Evolutionary conservation across 2,329 filamentous ascomycete species (phyloP).

Genomic region (Fonsecaea pugnacius): DNA sequence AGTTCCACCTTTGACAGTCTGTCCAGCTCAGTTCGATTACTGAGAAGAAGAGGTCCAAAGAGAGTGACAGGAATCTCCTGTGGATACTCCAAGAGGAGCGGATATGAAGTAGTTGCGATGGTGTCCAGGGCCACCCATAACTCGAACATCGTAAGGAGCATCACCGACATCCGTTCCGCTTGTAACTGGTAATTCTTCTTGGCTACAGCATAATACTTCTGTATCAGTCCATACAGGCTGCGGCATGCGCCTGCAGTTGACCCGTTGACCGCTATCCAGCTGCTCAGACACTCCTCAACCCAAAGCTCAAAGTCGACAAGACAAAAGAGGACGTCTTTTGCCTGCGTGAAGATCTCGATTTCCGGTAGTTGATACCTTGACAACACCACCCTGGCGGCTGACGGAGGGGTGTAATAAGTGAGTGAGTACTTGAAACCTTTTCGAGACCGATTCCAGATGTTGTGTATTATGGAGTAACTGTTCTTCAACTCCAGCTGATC

Average conservation of each 20-base stretch:
- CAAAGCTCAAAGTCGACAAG: constrained; percentile 56
- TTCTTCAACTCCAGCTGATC: constrained; percentile 9
- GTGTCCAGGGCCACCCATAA: constrained; percentile 64
- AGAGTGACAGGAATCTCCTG: constrained; percentile 49
- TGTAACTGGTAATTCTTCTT: constrained; percentile 44
- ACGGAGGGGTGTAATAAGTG: constrained; percentile 7
- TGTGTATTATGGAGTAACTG: constrained; percentile 1
- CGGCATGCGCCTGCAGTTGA: constrained; percentile 39
- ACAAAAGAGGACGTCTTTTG: constrained; percentile 33
- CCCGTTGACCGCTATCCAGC: constrained; percentile 46
- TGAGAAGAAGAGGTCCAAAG: constrained; percentile 54
- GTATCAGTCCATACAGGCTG: constrained; percentile 41
- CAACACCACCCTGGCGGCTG: not conserved
- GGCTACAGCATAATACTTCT: constrained; percentile 43
- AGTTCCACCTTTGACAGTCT: constrained; percentile 54
- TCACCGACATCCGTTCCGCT: constrained; percentile 56
- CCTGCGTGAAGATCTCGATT: constrained; percentile 12
- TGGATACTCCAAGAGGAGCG: constrained; percentile 54
- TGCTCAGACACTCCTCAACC: constrained; percentile 48
- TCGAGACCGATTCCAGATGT: constrained; percentile 17
- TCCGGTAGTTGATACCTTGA: constrained; percentile 14
- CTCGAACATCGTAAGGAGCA: constrained; percentile 61
- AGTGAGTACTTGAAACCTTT: constrained; percentile 27
- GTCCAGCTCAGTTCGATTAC: constrained; percentile 50
- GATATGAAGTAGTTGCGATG: constrained; percentile 45